Evolutionary conservation across 805 yeast genomes (phyloP), one percentile per base, ranked within the genome.

Genomic region (Cephaloascus albidus): DNA sequence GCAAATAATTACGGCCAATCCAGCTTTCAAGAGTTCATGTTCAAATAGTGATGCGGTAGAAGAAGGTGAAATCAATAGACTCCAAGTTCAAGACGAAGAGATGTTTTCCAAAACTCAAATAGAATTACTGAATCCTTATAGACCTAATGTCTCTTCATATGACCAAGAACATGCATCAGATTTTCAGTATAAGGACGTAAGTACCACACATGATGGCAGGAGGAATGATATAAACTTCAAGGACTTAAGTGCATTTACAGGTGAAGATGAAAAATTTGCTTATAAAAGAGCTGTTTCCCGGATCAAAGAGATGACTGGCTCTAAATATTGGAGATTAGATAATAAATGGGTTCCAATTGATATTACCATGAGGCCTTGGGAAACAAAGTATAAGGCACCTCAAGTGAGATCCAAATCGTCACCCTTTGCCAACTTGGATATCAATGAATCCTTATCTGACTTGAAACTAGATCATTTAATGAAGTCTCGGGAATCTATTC

Each of bases 261-360:
- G 89, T 18, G 86, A 82, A 48, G 89, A 81, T 55, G 89, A 82
- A 51, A 70, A 70, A 58, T 81, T 81, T 57, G 87, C 89, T 3
- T 81, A 72, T 49, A 76, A 75, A 44, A 59, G 89, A 46, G 88
- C 89, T 0, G 78, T 81, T 1, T 76, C 81, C 48, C 60, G 89
- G 45, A 66, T 82, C 30, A 65, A 66, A 38, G 82, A 76, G 46
- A 76, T 76, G 81, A 69, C 74, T 3, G 65, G 70, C 1, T 70
- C 78, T 0, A 60, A 56, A 28, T 39, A 52, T 23, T 81, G 85
- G 82, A 67, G 82, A 44, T 39, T 47, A 3, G 58, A 57, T 16
- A 55, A 60, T 4, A 55, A 66, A 40, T 81, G 86, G 87, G 58
- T 66, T 2, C 85, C 85, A 4, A 54, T 74, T 1, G 72, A 72